Evolutionary conservation across 1,284 basidiomycete genomes (phyloP).

Genomic region (Apiotrichum porosum): DNA sequence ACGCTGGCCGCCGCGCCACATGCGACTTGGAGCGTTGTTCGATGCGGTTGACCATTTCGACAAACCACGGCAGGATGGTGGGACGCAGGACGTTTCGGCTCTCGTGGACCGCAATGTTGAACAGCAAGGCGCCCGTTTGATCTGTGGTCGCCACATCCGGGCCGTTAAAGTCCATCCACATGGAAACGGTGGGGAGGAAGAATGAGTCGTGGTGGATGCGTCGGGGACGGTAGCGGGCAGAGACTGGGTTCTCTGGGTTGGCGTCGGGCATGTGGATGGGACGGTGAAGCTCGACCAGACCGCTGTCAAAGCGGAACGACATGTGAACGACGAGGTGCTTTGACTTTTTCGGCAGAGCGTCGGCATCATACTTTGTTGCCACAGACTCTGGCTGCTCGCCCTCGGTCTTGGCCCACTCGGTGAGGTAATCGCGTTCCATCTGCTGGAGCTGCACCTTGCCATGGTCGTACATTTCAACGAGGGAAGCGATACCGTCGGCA

Average conservation of each 20-base stretch:
- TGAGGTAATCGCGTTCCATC: slow-evolving; percentile 52
- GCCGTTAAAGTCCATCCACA: slow-evolving; percentile 62
- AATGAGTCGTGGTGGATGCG: slow-evolving; percentile 39
- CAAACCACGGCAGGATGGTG: slow-evolving; percentile 73
- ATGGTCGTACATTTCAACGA: slow-evolving; percentile 77
- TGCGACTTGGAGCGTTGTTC: slow-evolving; percentile 19
- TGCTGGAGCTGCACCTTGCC: slow-evolving; percentile 71
- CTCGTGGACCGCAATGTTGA: slow-evolving; percentile 63
- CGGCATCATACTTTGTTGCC: slow-evolving; percentile 24
- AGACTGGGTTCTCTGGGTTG: slow-evolving; percentile 5
- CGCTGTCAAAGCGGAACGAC: slow-evolving; percentile 74
- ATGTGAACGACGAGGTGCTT: slow-evolving; percentile 56
- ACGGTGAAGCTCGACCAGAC: slow-evolving; percentile 49
- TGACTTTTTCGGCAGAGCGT: background rate
- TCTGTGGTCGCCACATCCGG: slow-evolving; percentile 1
- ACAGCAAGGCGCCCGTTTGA: slow-evolving; percentile 11
- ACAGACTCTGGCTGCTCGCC: slow-evolving; percentile 16
- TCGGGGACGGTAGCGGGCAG: background rate
- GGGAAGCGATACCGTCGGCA: slow-evolving; percentile 68
- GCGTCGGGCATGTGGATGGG: background rate
- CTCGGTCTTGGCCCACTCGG: slow-evolving; percentile 28
- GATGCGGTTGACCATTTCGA: slow-evolving; percentile 51
- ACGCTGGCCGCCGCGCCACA: too few relatives aligned
- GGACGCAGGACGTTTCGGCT: slow-evolving; percentile 78
- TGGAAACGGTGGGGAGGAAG: slow-evolving; percentile 67